Base-by-base conservation (phyloP, 129 eudicot genomes). In the Centaurea solstitialis region DNA sequence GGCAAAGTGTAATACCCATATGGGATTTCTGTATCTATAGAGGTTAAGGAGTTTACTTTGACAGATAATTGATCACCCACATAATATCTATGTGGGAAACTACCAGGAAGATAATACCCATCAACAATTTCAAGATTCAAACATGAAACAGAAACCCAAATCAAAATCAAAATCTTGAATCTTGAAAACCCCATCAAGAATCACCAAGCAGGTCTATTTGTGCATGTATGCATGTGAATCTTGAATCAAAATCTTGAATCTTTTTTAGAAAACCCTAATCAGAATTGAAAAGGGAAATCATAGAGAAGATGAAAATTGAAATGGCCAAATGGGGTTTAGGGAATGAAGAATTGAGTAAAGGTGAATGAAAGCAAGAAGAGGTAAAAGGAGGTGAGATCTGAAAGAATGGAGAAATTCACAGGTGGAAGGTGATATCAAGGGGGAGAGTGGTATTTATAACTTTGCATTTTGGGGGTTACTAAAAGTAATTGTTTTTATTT, bases 51-150 rank as follows among this genome's bases (percentile, higher is more conserved):
- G 73, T 83, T 83, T 41, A 83, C 86, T 77, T 83, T 83, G 1
- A 72, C 79, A 17, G 79, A 83, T 77, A 83, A 71, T 7, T 72
- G 79, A 77, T 83, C 79, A 43, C 86, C 86, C 43, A 65, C 62
- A 24, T 13, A 69, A 10, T 83, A 83, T 65, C 65, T 83, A 35
- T 77, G 79, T 6, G 79, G 82, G 23, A 59, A 83, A 72, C 86
- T 83, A 24, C 82, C 86, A 30, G 86, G 86, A 28, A 83, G 86
- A 73, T 77, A 77, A 77, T 71, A 77, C 23, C 82, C 86, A 77
- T 83, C 78, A 64, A 70, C 86, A 40, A 64, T 21, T 76, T 82
- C 50, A 82, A 26, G 26, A 17, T 76, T 61, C 33, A 76, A 45
- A 57, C 82, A 82, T 13, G 59, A 70, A 71, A 79, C 11, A 17